A percentile compares a stretch with the other conserved stretches of the same genome.
Conservation (phyloP, 495 filamentous ascomycete genomes). For the Lasiosphaeriaceae sp. region DNA sequence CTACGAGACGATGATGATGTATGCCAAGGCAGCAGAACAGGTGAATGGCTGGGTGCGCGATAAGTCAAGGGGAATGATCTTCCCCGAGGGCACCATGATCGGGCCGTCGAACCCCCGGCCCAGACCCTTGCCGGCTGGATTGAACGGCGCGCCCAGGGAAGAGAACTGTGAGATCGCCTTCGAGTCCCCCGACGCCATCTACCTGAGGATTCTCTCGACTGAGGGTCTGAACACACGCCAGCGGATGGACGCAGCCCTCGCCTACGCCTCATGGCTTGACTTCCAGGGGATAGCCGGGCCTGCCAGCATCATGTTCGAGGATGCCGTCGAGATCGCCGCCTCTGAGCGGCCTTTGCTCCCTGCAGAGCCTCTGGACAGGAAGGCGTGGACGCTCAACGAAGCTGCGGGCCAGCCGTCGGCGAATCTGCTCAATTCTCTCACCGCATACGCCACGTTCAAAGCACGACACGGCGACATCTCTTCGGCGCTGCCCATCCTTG, state of each 20-base stretch:
- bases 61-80: slow-evolving; percentile 58
- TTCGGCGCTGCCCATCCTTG: slow-evolving; percentile 75
- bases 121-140: slow-evolving; percentile 60
- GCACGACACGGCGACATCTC: slow-evolving; percentile 61
- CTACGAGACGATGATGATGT: slow-evolving; percentile 71
- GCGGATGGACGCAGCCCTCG: slow-evolving; percentile 71
- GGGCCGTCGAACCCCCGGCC: slow-evolving; percentile 82
- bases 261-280: slow-evolving; percentile 78
- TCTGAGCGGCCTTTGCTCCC: slow-evolving; percentile 23
- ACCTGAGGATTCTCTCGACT: slow-evolving; percentile 73
- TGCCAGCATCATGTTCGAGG: slow-evolving; percentile 25
- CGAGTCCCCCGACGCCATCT: slow-evolving; percentile 62
- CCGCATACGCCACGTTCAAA: slow-evolving; percentile 70
- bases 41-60: slow-evolving; percentile 74
- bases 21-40: slow-evolving; percentile 71
- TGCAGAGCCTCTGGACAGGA: slow-evolving; percentile 51
- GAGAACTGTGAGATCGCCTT: slow-evolving; percentile 65
- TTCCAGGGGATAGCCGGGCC: slow-evolving; percentile 57
- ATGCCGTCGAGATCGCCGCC: slow-evolving; percentile 28
- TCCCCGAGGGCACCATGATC: slow-evolving; percentile 64
- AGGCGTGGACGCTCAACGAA: slow-evolving; percentile 57
- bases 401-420: slow-evolving; percentile 51
- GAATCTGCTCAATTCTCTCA: slow-evolving; percentile 71
- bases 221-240: slow-evolving; percentile 70
- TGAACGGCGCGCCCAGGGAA: slow-evolving; percentile 57